A percentile compares a stretch with the other conserved stretches of the same genome.
Conservation (phyloP, 73 alveolate genomes). For the Stentor roeselii region DNA sequence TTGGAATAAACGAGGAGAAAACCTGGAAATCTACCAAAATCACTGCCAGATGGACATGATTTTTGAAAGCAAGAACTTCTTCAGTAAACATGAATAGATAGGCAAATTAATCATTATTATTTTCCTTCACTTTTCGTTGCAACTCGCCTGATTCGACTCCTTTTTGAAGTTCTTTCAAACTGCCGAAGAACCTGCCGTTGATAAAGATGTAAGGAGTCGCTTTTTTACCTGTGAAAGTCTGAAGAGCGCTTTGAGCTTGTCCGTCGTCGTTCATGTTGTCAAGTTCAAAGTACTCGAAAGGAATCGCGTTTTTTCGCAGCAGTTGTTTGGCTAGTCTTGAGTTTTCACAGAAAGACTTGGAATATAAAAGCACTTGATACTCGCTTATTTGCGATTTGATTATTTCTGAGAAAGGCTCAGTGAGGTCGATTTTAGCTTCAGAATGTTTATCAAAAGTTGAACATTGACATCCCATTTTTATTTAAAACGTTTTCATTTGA, state of each 20-base stretch:
- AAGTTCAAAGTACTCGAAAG: conserved; percentile 17
- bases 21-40: not conserved
- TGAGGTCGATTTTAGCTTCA: conserved; percentile 8
- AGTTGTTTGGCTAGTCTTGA: conserved; percentile 1
- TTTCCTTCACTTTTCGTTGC: not conserved
- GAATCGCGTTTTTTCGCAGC: not conserved
- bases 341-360: conserved; percentile 3
- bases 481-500: not conserved
- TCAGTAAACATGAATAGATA: not conserved
- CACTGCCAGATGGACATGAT: conserved; percentile 3
- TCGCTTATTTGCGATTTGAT: not conserved
- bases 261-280: conserved; percentile 26
- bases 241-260: not conserved
- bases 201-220: conserved; percentile 17
- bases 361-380: conserved; percentile 1
- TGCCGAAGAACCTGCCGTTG: not conserved
- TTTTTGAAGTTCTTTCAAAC: conserved; percentile 15
- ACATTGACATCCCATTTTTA: conserved; percentile 26
- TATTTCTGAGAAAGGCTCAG: conserved; percentile 4
- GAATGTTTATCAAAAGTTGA: conserved; percentile 4
- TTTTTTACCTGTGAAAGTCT: conserved; percentile 7
- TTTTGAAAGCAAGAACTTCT: not conserved
- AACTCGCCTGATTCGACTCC: not conserved
- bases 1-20: conserved; percentile 11
- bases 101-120: too few species aligned